phyloP scores from a whole-genome alignment of 345 rosid genomes.

The Angophora floribunda region DNA sequence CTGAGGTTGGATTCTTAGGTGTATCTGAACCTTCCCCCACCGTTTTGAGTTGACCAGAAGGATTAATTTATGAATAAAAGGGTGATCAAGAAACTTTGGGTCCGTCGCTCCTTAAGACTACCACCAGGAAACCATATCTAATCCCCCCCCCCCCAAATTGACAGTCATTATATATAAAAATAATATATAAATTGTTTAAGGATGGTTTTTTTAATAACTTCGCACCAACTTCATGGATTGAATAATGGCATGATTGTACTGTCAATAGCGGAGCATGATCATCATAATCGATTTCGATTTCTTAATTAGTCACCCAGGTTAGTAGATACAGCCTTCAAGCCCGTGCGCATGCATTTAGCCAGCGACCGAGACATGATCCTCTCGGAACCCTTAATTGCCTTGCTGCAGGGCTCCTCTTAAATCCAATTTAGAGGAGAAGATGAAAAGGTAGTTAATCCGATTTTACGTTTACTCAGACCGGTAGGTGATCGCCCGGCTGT shows the following conservation, averaged over 20 bases:
- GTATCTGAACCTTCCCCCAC: neutral
- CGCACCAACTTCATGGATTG: neutral
- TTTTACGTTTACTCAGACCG: neutral
- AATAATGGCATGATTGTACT: neutral
- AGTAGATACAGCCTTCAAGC: neutral
- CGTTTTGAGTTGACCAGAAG: neutral
- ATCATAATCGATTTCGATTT: neutral
- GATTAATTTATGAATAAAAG: neutral
- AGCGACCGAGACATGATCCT: neutral
- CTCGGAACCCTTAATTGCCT: neutral
- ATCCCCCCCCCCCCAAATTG: neutral
- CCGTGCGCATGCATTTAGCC: neutral
- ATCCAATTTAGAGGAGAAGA: neutral
- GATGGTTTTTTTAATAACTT: neutral
- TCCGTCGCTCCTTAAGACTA: neutral
- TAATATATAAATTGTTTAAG: neutral
- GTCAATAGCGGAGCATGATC: neutral
- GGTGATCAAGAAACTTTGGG: neutral
- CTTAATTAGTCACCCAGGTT: neutral
- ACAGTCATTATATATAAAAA: neutral
- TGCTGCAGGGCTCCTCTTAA: neutral
- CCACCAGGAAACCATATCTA: neutral
- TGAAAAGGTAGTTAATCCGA: neutral
- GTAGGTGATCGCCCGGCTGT: neutral
- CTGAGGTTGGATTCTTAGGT: neutral